These are phyloP conservation scores for Dactylellina parvicollis DNA, from an alignment of 2,329 filamentous ascomycete genomes.

Conservation along the genomic window DNA sequence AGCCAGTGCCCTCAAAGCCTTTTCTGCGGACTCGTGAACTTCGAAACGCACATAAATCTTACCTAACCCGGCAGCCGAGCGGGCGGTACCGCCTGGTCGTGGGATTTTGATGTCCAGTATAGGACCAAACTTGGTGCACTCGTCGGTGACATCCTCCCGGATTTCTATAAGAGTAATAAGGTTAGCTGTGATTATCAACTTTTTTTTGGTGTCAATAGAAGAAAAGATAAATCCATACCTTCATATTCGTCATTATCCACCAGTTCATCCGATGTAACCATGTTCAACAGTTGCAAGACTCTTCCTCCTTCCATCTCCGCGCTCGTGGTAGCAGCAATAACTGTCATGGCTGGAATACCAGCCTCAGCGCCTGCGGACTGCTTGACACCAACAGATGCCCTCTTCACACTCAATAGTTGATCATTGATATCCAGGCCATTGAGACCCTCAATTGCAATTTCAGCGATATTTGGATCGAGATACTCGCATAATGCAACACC, in stretches of 20 bases:
- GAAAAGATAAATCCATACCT: conserved; percentile 67
- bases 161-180: conserved; percentile 76
- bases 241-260: conserved; percentile 95
- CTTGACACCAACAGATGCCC: conserved; percentile 92
- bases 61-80: conserved; percentile 87
- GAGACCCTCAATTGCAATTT: conserved; percentile 86
- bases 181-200: conserved; percentile 3
- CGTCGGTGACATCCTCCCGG: conserved; percentile 89
- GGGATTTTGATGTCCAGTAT: conserved; percentile 93
- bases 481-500: conserved; percentile 98
- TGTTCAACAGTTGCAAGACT: conserved; percentile 93
- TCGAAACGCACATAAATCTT: conserved; percentile 99
- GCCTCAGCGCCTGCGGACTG: conserved; percentile 92
- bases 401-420: conserved; percentile 81
- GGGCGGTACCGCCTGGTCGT: conserved; percentile 81
- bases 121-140: conserved; percentile 89
- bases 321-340: conserved; percentile 90
- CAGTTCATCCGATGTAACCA: conserved; percentile 96
- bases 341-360: conserved; percentile 96
- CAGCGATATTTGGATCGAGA: conserved; percentile 76
- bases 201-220: background rate
- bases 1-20: conserved; percentile 86
- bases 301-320: conserved; percentile 80
- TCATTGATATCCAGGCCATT: conserved; percentile 95
- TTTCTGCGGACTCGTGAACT: conserved; percentile 77